These are phyloP conservation scores for Drechslerella dactyloides DNA, from an alignment of 2,329 filamentous ascomycete genomes.

Conservation along the genomic window DNA sequence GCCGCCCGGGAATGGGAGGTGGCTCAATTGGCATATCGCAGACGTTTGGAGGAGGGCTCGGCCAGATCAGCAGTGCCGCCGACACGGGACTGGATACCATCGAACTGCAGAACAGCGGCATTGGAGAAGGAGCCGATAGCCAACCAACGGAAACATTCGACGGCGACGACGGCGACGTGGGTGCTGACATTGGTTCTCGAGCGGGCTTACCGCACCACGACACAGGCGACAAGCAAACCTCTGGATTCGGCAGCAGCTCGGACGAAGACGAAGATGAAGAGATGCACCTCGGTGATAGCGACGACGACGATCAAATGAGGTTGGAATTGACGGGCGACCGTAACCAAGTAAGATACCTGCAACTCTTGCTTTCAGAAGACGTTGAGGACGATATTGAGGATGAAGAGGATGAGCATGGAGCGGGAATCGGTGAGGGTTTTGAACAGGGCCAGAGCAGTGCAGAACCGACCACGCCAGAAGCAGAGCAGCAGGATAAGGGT, in stretches of 20 bases:
- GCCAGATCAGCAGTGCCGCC: conserved; percentile 25
- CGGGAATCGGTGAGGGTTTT: conserved; percentile 50
- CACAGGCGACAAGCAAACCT: conserved; percentile 72
- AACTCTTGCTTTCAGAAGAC: conserved; percentile 51
- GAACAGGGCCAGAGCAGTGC: conserved; percentile 50
- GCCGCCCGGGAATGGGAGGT: conserved; percentile 63
- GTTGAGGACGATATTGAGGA: conserved; percentile 56
- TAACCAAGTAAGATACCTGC: conserved; percentile 56
- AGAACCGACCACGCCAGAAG: conserved; percentile 39
- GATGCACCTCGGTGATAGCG: conserved; percentile 81
- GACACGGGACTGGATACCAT: conserved; percentile 54
- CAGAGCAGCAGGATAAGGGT: conserved; percentile 36
- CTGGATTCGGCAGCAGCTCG: conserved; percentile 91
- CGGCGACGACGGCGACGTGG: conserved; percentile 65
- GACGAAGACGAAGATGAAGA: conserved; percentile 84
- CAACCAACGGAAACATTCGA: conserved; percentile 66
- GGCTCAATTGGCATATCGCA: conserved; percentile 53
- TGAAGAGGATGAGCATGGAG: conserved; percentile 54
- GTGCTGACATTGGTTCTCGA: conserved; percentile 46
- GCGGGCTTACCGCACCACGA: conserved; percentile 30
- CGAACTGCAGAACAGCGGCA: conserved; percentile 54
- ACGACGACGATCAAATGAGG: conserved; percentile 60
- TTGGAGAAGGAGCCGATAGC: conserved; percentile 42
- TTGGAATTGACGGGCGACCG: conserved; percentile 54
- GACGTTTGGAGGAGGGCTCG: conserved; percentile 51